Base-by-base conservation (phyloP, 345 rosid species). In the Diplotaxis tenuifolia region DNA sequence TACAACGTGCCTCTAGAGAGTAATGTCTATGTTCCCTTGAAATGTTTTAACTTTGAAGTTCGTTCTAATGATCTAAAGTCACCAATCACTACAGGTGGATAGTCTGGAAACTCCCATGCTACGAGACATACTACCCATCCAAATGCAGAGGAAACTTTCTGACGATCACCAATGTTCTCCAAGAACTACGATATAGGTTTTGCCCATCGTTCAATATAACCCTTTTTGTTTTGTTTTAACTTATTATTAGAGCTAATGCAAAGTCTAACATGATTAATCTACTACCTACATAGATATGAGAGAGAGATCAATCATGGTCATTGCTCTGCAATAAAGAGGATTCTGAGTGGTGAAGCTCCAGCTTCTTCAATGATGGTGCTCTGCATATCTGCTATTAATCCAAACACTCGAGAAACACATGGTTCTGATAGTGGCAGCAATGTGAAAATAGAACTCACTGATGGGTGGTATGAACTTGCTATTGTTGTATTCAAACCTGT, bases 101-200 rank as follows among this genome's bases (percentile, higher is more conserved):
- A 77, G 88, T 91, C 29, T 94, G 96, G 98, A 94, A 94, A 81
- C 90, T 94, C 67, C 88, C 83, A 54, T 82, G 90, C 72, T 94
- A 91, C 62, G 97, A 91, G 65, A 88, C 84, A 84, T 55, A 59
- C 72, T 82, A 83, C 76, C 87, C 88, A 25, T 73, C 69, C 75
- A 89, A 82, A 80, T 68, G 75, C 72, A 68, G 75, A 71, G 76
- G 89, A 68, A 94, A 85, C 1, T 83, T 89, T 83, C 81, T 94
- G 75, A 89, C 97, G 5, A 36, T 86, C 66, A 38, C 85, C 83
- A 91, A 86, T 94, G 88, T 94, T 72, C 84, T 91, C 45, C 96
- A 89, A 81, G 98, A 94, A 82, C 82, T 94, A 82, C 89, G 87
- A 83, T 94, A 91, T 77, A 94, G 98, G 98, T 89, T 85, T n/a